A percentile compares a stretch with the other conserved stretches of the same genome.
Conservation (phyloP, 768 basidiomycete genomes). For the Zangia roseola region DNA sequence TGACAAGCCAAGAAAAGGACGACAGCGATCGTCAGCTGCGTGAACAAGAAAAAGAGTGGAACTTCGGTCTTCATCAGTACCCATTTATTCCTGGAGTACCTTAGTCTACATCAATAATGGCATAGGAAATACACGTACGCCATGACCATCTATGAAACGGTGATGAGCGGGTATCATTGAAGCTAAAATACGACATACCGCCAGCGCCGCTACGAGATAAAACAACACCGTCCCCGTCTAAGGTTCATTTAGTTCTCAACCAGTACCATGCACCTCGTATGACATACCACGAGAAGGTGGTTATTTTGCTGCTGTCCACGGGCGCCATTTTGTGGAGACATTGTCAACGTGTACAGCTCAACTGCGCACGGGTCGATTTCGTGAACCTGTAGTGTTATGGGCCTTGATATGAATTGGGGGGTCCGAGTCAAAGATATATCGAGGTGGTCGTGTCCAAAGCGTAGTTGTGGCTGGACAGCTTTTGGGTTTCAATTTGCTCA, state of each 20-base stretch:
- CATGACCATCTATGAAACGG: slow-evolving; percentile 74
- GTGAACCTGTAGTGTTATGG: background rate
- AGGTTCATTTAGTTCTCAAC: slow-evolving; percentile 5
- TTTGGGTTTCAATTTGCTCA: slow-evolving; percentile 4
- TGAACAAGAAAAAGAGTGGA: slow-evolving; percentile 85
- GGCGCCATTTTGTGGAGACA: slow-evolving; percentile 28
- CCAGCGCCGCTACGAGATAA: slow-evolving; percentile 85
- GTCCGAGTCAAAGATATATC: background rate
- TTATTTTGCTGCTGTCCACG: slow-evolving; percentile 32
- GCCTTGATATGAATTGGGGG: background rate
- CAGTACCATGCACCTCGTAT: background rate
- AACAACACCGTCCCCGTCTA: slow-evolving; percentile 78
- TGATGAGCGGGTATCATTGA: slow-evolving; percentile 1
- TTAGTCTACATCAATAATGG: slow-evolving; percentile 17
- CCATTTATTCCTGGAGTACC: slow-evolving; percentile 76
- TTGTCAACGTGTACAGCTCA: slow-evolving; percentile 2
- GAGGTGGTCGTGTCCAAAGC: slow-evolving; percentile 5
- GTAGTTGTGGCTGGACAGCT: background rate
- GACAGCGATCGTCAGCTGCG: slow-evolving; percentile 79
- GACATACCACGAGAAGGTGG: slow-evolving; percentile 33
- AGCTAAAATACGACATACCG: slow-evolving; percentile 50
- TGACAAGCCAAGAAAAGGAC: slow-evolving; percentile 68
- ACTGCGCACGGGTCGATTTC: background rate
- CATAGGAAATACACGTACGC: slow-evolving; percentile 50
- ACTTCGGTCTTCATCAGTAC: slow-evolving; percentile 71